Conservation (phyloP, 2,329 filamentous ascomycete species). For the Colletotrichum sp. region DNA sequence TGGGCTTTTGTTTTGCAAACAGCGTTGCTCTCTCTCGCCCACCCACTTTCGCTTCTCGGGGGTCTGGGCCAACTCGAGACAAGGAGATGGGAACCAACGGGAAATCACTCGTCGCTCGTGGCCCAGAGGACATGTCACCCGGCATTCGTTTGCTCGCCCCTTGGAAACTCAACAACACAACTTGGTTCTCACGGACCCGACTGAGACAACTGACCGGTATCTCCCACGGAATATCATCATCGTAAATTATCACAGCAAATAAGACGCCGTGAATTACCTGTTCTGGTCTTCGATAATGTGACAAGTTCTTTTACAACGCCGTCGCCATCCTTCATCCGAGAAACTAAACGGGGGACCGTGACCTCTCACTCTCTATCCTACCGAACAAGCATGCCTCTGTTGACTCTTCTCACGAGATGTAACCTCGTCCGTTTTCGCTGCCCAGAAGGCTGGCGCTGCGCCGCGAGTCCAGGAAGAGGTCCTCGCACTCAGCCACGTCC, state of each 20-base stretch:
- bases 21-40: not conserved
- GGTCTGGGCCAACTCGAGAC: not conserved
- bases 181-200: not conserved
- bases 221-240: not conserved
- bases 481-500: conserved; percentile 82
- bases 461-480: conserved; percentile 82
- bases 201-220: not conserved
- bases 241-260: not conserved
- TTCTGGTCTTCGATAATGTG: conserved; percentile 11
- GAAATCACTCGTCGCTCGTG: not conserved
- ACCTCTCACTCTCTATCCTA: not conserved
- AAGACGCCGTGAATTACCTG: conserved; percentile 6
- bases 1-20: conserved; percentile 14
- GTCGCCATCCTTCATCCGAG: conserved; percentile 7
- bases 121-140: not conserved
- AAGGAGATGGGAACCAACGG: not conserved
- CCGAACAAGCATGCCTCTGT: not conserved
- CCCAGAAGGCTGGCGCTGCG: conserved; percentile 75
- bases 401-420: conserved; percentile 58
- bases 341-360: not conserved
- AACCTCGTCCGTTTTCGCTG: conserved; percentile 66
- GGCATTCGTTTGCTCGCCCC: not conserved
- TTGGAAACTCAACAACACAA: not conserved
- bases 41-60: not conserved
- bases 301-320: conserved; percentile 23